Evolutionary conservation across 805 yeast species (phyloP).

Genomic region (Suhomyces emberorum): DNA sequence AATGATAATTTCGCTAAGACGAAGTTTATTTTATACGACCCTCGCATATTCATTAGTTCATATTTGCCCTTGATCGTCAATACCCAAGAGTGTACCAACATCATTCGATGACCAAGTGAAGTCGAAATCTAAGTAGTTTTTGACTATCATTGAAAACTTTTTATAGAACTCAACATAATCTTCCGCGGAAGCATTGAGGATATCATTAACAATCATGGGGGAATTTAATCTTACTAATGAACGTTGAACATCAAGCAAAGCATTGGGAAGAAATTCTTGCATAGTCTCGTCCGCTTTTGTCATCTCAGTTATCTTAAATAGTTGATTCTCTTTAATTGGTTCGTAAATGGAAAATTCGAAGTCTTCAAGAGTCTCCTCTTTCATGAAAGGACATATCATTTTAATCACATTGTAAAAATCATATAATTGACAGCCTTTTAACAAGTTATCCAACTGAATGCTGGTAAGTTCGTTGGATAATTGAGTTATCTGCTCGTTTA

Average conservation of each 20-base stretch:
- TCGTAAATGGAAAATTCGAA: constrained; percentile 62
- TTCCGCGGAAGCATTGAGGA: constrained; percentile 48
- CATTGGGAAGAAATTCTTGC: constrained; percentile 54
- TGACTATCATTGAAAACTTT: constrained; percentile 34
- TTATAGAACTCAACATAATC: constrained; percentile 48
- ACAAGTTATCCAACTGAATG: constrained; percentile 45
- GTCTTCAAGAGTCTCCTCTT: constrained; percentile 32
- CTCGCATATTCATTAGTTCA: no score
- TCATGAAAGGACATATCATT: constrained; percentile 67
- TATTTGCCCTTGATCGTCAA: no score
- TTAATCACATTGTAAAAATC: constrained; percentile 62
- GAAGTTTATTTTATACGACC: no score
- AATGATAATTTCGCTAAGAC: no score
- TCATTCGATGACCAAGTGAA: constrained; percentile 57
- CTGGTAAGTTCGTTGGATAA: constrained; percentile 39
- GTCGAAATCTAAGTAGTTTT: constrained; percentile 32
- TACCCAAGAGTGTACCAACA: constrained; percentile 68
- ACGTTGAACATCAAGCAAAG: constrained; percentile 58
- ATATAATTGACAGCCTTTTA: constrained; percentile 52
- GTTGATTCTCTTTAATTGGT: constrained; percentile 60
- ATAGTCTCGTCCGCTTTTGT: constrained; percentile 42
- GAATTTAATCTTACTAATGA: constrained; percentile 59
- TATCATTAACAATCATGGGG: constrained; percentile 57
- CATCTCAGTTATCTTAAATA: constrained; percentile 47
- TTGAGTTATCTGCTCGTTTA: constrained; percentile 32